Evolutionary conservation across 306 rosid species (phyloP), one percentile per base, ranked within the genome.

Genomic region (Gleditsia sinensis): DNA sequence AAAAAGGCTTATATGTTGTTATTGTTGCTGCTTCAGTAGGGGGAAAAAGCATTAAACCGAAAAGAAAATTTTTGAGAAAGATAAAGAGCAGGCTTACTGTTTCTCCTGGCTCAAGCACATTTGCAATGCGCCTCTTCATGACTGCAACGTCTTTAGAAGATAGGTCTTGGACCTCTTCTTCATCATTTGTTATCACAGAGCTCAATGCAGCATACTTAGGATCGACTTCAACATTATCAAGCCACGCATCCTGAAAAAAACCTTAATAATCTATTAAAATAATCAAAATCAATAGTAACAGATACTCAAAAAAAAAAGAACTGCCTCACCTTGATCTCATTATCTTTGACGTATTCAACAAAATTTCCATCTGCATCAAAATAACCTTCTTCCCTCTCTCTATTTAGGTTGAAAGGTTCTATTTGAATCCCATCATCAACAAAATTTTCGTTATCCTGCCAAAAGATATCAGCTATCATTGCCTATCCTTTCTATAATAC

Each of bases 361-460:
- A 83, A 94, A 75, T 94, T 94, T 37, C 97, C 97, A 0, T 82
- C 85, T 10, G 83, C 87, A 36, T 94, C 99, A 72, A 94, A 94
- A 72, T 90, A 91, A 71, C 96, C 99, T 85, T 90, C 97, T 71
- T 94, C 98, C 77, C 94, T 88, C 87, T 94, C 99, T 84, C 84
- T 87, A 54, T 82, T 75, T 54, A 94, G 85, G 83, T 92, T 94
- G 85, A 94, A 94, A 58, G 96, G 97, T 76, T 94, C 99, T 16
- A 94, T 83, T 79, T 83, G 96, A 84, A 94, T 79, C 69, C 97
- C 99, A 20, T 90, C 95, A 13, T 82, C 95, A 51, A 81, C 87
- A 54, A 94, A 92, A 69, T 81, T 85, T 19, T 84, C 90, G 53
- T 83, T 80, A 30, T 82, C 90, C 95, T 87, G 89, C 81, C 74